Evolutionary conservation across 2,329 filamentous ascomycete genomes (phyloP), one percentile per base, ranked within the genome.

Genomic region (Annulohypoxylon truncatum): DNA sequence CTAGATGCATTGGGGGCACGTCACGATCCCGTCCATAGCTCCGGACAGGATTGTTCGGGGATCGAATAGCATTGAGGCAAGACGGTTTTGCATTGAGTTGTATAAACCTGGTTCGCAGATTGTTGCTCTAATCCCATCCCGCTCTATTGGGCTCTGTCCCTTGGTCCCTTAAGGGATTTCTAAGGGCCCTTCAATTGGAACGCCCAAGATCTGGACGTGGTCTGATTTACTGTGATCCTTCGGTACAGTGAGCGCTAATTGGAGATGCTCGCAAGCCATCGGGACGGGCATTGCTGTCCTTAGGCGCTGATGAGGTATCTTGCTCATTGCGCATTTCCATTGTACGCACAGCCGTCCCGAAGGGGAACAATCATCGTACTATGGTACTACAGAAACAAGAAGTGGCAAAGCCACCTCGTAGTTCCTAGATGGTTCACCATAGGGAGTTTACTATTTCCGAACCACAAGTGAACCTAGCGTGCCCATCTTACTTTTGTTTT

Each of bases 191-290:
- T 56, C 22, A 18, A 46, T 10, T 28, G 53, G 35, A 46, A 48
- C 58, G 42, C 18, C 61, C 38, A 55, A 51, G 26, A 40, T 28
- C 12, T 46, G 31, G 40, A 38, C 26, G 65, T 70, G 61, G 51
- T 20, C 58, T 70, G 61, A 67, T 61, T 61, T 29, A 47, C 53
- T 31, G 29, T 56, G 52, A 68, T 66, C 61, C 61, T 64, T 47
- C 46, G 50, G 20, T 24, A 46, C 24, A 38, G 31, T 29, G 52
- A 48, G 53, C 52, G 52, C 46, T 58, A 46, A 59, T 68, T 66
- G 67, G 65, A 52, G 53, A 38, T 15, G n/a, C n/a, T 42, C 10
- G 6, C 38, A 10, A 52, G 20, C 42, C 52, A 24, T 60, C 51
- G 38, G 29, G 29, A 35, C 38, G 56, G 52, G 54, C 48, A 56